Evolutionary conservation across 2,329 filamentous ascomycete species (phyloP).

Genomic region (Epichloe aotearoae): DNA sequence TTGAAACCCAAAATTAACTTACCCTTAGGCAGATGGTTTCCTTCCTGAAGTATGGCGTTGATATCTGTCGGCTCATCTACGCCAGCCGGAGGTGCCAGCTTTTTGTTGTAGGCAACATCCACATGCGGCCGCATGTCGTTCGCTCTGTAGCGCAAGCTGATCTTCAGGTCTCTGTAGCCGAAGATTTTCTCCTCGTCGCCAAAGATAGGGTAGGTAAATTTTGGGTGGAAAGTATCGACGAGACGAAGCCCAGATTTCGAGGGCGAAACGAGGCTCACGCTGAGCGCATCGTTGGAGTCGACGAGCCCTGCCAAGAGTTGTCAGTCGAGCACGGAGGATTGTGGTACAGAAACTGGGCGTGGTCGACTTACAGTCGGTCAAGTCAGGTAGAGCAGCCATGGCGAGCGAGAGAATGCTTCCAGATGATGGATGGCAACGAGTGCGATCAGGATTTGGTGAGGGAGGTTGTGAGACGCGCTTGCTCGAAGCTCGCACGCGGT

Average conservation of each 20-base stretch:
- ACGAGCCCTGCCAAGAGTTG: conserved; percentile 34
- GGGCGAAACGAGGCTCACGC: conserved; percentile 44
- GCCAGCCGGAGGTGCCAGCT: conserved; percentile 49
- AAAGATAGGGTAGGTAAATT: conserved; percentile 85
- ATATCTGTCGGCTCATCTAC: conserved; percentile 60
- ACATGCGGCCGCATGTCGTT: conserved; percentile 69
- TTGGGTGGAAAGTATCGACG: conserved; percentile 62
- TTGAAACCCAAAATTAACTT: conserved; percentile 2
- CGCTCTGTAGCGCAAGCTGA: conserved; percentile 55
- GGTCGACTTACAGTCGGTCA: conserved; percentile 20
- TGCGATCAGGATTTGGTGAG: not conserved
- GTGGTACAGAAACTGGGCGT: not conserved
- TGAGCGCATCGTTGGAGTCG: conserved; percentile 48
- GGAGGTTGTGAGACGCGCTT: conserved; percentile 5
- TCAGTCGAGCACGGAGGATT: not conserved
- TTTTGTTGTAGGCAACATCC: conserved; percentile 59
- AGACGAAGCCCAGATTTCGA: conserved; percentile 37
- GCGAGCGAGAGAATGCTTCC: not conserved
- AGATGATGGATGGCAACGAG: not conserved
- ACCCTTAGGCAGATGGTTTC: conserved; percentile 56
- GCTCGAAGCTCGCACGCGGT: conserved; percentile 7
- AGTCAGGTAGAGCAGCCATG: conserved; percentile 19
- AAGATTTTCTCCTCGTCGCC: conserved; percentile 87
- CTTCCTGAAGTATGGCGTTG: conserved; percentile 46
- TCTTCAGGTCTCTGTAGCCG: conserved; percentile 70